Evolutionary conservation across 2,329 filamentous ascomycete genomes (phyloP), one percentile per base, ranked within the genome.

Genomic region (Juglanconis oblonga): DNA sequence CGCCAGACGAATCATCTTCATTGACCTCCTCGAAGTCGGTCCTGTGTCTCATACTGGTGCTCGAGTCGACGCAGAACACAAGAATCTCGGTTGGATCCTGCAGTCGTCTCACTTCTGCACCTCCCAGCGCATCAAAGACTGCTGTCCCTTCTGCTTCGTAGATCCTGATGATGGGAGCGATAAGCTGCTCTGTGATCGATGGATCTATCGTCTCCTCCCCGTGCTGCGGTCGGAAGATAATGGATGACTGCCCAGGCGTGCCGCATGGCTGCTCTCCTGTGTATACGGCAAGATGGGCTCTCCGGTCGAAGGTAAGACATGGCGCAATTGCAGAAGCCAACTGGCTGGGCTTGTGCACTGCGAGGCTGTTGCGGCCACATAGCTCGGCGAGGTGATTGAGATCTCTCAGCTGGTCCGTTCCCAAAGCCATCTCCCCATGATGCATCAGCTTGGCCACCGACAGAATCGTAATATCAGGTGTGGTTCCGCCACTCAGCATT

Each of bases 241-340:
- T 52, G 5, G 48, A 52, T 14, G 55, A 58, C 32, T 33, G 48
- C 5, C 55, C 55, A 0, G 55, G 55, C 5, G 1, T n/a, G 2
- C 29, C 55, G n/a, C 55, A 58, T 29, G 55, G 48, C n/a, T 58
- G 32, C 40, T 58, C 55, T 6, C 55, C 55, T 6, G 55, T 58
- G n/a, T 58, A 58, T 5, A 58, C 55, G 31, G 55, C 48, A 4
- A 58, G 31, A 17, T 52, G 55, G 4, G 55, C 55, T 33, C 52
- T 58, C 1, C 55, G 55, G 36, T 58, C 55, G 31, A 58, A 58
- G 10, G 49, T 24, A n/a, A 58, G 49, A n/a, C 55, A 44, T 45
- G 55, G 55, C 14, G 49, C 40, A 31, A 52, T 11, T 29, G 49
- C 49, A 58, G 55, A 52, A 7, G 3, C n/a, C 31, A 57, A 8